phyloP scores from a whole-genome alignment of 2,329 filamentous ascomycete species.

The Penicillium sp. region DNA sequence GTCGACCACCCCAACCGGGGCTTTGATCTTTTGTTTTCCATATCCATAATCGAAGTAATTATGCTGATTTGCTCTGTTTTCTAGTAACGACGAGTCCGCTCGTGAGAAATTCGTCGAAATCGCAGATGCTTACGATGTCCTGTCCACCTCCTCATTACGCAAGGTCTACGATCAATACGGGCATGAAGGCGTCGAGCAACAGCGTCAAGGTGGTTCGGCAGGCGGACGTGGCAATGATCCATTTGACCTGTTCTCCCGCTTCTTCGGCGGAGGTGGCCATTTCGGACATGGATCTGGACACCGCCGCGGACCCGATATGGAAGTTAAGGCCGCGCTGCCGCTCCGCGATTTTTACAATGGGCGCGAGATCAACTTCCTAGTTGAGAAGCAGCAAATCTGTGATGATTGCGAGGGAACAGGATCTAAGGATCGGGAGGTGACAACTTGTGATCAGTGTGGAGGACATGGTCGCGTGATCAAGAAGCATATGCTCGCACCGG shows the following conservation, averaged over 20 bases:
- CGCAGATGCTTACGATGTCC: slow-evolving; percentile 91
- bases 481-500: slow-evolving; percentile 90
- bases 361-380: slow-evolving; percentile 77
- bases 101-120: slow-evolving; percentile 91
- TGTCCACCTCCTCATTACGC: slow-evolving; percentile 76
- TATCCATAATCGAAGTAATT: neutral
- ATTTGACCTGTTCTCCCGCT: slow-evolving; percentile 93
- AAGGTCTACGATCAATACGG: slow-evolving; percentile 93
- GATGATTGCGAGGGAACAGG: slow-evolving; percentile 87
- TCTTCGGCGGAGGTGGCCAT: slow-evolving; percentile 90
- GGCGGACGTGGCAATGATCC: slow-evolving; percentile 69
- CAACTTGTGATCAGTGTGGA: slow-evolving; percentile 73
- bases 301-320: slow-evolving; percentile 82
- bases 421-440: slow-evolving; percentile 76
- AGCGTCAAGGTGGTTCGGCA: slow-evolving; percentile 67
- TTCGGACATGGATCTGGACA: slow-evolving; percentile 72
- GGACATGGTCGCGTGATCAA: slow-evolving; percentile 83
- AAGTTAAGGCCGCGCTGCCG: slow-evolving; percentile 76
- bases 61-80: neutral
- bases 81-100: slow-evolving; percentile 72
- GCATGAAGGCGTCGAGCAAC: slow-evolving; percentile 84
- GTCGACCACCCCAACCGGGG: neutral
- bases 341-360: slow-evolving; percentile 93
- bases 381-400: slow-evolving; percentile 95
- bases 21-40: neutral